Conservation (phyloP, 768 basidiomycete genomes). For the Cyclocybe cylindracea region DNA sequence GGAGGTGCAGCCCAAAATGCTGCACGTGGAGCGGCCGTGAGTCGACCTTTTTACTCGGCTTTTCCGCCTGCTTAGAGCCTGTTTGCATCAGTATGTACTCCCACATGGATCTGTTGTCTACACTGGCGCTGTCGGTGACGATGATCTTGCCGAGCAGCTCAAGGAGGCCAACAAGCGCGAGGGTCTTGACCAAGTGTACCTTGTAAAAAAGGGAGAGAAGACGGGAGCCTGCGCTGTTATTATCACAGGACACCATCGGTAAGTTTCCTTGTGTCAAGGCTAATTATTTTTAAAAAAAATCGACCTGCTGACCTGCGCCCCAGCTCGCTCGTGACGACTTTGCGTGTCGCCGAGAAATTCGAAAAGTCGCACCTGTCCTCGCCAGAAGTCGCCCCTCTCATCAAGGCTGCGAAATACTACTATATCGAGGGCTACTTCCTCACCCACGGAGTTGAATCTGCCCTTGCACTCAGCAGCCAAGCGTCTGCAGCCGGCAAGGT, state of each 20-base stretch:
- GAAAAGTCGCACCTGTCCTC: conserved; percentile 78
- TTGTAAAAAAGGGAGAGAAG: conserved; percentile 81
- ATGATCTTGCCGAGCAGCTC: conserved; percentile 88
- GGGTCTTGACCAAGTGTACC: conserved; percentile 86
- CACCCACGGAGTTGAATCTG: conserved; percentile 81
- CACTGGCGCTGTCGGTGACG: conserved; percentile 92
- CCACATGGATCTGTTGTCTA: conserved; percentile 89
- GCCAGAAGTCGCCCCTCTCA: conserved; percentile 69
- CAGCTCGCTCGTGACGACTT: conserved; percentile 90
- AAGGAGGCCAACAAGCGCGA: conserved; percentile 90
- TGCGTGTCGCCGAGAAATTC: conserved; percentile 91
- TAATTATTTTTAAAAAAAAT: not conserved
- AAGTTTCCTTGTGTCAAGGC: conserved; percentile 15
- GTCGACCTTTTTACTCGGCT: conserved; percentile 26
- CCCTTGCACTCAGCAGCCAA: conserved; percentile 74
- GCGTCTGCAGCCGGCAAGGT: conserved; percentile 80
- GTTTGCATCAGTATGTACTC: conserved; percentile 73
- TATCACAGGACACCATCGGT: conserved; percentile 93
- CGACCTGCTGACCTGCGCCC: not conserved
- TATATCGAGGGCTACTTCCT: conserved; percentile 99
- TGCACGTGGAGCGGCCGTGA: conserved; percentile 92
- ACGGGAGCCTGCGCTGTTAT: conserved; percentile 98
- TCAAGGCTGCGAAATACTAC: conserved; percentile 81
- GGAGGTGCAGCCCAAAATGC: conserved; percentile 98
- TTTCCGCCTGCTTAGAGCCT: conserved; percentile 7